Conservation (phyloP, 2,329 filamentous ascomycete species). For the Penicillium sp. region DNA sequence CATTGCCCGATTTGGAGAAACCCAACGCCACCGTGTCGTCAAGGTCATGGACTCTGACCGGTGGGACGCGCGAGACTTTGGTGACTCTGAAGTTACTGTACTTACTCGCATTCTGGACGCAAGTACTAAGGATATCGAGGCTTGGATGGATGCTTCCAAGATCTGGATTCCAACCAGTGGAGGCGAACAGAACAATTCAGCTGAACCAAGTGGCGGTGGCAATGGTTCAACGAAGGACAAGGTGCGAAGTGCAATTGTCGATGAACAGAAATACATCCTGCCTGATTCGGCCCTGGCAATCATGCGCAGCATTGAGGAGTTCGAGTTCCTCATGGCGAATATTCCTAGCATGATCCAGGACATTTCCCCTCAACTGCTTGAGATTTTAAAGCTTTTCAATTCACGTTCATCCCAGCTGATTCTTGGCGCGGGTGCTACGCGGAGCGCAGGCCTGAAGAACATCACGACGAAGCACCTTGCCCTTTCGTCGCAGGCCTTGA, state of each 20-base stretch:
- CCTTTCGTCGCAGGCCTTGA: constrained; percentile 83
- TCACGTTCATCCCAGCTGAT: constrained; percentile 96
- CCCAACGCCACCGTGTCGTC: constrained; percentile 60
- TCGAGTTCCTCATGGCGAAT: constrained; percentile 78
- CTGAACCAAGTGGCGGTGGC: constrained; percentile 42
- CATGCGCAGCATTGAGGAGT: constrained; percentile 77
- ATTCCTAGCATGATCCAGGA: constrained; percentile 90
- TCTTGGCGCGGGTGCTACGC: constrained; percentile 87
- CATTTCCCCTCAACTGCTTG: constrained; percentile 75
- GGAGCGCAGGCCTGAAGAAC: constrained; percentile 86
- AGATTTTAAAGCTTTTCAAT: constrained; percentile 92
- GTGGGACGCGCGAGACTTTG: constrained; percentile 68
- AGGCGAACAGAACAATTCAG: constrained; percentile 25
- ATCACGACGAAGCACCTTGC: constrained; percentile 96
- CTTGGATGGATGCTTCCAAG: constrained; percentile 56
- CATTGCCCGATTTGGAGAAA: constrained; percentile 60
- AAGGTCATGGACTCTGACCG: constrained; percentile 63
- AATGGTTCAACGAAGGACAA: constrained; percentile 62
- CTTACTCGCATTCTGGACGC: constrained; percentile 60
- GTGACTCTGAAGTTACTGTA: constrained; percentile 54
- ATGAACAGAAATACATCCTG: constrained; percentile 82
- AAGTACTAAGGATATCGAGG: constrained; percentile 61
- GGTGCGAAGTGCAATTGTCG: constrained; percentile 73
- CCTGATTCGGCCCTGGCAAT: constrained; percentile 82
- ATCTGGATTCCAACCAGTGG: constrained; percentile 53